phyloP scores from a whole-genome alignment of 225 moss, liverwort and hornwort species.

The Polytrichum commune region DNA sequence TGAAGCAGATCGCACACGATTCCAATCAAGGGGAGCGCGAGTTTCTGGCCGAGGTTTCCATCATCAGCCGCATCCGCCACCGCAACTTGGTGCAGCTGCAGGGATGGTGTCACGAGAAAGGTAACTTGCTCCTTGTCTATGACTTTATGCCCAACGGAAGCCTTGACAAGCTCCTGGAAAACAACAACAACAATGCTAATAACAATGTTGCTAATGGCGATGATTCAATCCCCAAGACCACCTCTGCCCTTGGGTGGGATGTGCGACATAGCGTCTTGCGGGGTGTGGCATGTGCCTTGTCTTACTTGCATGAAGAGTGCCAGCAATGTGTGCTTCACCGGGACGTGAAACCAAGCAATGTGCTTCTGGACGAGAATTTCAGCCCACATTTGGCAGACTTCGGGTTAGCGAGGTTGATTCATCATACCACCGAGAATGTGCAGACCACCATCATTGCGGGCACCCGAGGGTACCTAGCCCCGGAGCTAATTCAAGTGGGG shows the following conservation, averaged over 20 bases:
- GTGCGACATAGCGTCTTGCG: constrained; percentile 30
- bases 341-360: constrained; percentile 61
- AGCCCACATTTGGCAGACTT: constrained; percentile 56
- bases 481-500: constrained; percentile 66
- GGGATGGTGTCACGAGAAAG: constrained; percentile 66
- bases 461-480: constrained; percentile 77
- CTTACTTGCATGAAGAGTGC: constrained; percentile 53
- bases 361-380: constrained; percentile 57
- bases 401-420: constrained; percentile 79
- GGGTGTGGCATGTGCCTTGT: constrained; percentile 53
- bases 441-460: constrained; percentile 69
- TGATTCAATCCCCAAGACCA: too few relatives aligned
- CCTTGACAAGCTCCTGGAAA: constrained; percentile 48
- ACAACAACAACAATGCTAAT: constrained; percentile 3
- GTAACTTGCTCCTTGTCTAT: constrained; percentile 51
- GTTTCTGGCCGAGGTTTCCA: constrained; percentile 82
- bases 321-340: constrained; percentile 55
- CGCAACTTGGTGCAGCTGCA: constrained; percentile 59
- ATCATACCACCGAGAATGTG: constrained; percentile 61
- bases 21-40: constrained; percentile 78
- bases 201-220: too few relatives aligned
- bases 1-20: constrained; percentile 84
- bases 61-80: constrained; percentile 64
- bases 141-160: constrained; percentile 72
- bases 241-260: constrained; percentile 34